Evolutionary conservation across 148 eudicot genomes (phyloP).

Genomic region (Chenopodium formosanum): DNA sequence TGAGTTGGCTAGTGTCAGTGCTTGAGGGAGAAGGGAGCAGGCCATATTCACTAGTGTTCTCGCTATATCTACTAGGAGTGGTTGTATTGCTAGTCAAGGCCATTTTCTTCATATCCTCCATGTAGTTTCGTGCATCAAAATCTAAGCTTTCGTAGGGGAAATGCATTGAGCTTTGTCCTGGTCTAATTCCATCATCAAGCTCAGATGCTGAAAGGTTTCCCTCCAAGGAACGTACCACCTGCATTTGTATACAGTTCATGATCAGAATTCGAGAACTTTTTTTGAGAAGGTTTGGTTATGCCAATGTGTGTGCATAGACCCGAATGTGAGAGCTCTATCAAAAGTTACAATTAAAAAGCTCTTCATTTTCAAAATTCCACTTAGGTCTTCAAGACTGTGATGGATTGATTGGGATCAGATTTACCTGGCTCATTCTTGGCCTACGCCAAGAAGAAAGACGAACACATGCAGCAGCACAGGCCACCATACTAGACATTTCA

Average conservation of each 20-base stretch:
- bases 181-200: slow-evolving; percentile 41
- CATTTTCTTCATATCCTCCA: slow-evolving; percentile 37
- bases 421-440: slow-evolving; percentile 62
- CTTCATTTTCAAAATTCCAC: not conserved
- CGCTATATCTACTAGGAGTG: slow-evolving; percentile 32
- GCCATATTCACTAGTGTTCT: slow-evolving; percentile 46
- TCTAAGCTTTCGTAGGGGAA: slow-evolving; percentile 41
- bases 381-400: not conserved
- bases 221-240: slow-evolving; percentile 50
- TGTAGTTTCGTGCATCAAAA: slow-evolving; percentile 33
- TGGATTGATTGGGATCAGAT: not conserved
- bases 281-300: not conserved
- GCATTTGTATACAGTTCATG: slow-evolving; percentile 12
- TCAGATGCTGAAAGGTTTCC: slow-evolving; percentile 40
- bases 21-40: slow-evolving; percentile 40
- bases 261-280: not conserved
- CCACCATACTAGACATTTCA: slow-evolving; percentile 54
- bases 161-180: slow-evolving; percentile 38
- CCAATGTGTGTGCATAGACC: not conserved
- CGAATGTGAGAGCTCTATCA: not conserved
- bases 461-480: slow-evolving; percentile 65
- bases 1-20: slow-evolving; percentile 26
- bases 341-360: too few relatives aligned
- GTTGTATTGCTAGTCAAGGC: slow-evolving; percentile 25
- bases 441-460: slow-evolving; percentile 51